These are phyloP conservation scores for Trifolium fragiferum DNA, from an alignment of 306 rosid species.

Conservation along the genomic window DNA sequence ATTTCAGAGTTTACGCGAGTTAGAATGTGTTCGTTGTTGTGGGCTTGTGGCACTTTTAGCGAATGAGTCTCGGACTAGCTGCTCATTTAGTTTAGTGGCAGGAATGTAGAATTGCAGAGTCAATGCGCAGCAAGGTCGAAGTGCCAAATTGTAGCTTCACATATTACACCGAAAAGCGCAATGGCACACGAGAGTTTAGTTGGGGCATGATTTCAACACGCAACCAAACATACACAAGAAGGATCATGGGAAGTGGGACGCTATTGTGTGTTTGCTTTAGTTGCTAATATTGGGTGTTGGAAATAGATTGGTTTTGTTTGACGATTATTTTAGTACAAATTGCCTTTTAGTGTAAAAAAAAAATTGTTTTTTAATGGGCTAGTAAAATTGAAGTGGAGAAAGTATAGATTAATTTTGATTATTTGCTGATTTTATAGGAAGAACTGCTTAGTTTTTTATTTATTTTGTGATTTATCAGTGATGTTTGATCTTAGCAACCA, in stretches of 20 bases:
- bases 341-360: background rate
- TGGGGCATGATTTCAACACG: background rate
- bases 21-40: conserved; percentile 10
- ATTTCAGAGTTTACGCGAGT: conserved; percentile 15
- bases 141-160: background rate
- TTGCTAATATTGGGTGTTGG: conserved; percentile 20
- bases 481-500: background rate
- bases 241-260: background rate
- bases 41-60: conserved; percentile 18
- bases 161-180: too few relatives aligned
- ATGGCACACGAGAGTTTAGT: background rate
- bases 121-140: background rate
- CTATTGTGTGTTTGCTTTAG: background rate
- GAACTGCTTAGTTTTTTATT: background rate
- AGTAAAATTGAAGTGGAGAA: background rate
- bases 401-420: background rate
- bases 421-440: background rate
- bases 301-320: conserved; percentile 28
- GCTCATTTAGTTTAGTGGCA: background rate
- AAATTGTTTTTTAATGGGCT: background rate
- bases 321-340: background rate
- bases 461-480: background rate
- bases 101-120: background rate
- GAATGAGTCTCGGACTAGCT: background rate
- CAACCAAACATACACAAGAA: background rate